These are phyloP conservation scores for Hypericum perforatum DNA, from an alignment of 345 rosid species.

Conservation along the genomic window DNA sequence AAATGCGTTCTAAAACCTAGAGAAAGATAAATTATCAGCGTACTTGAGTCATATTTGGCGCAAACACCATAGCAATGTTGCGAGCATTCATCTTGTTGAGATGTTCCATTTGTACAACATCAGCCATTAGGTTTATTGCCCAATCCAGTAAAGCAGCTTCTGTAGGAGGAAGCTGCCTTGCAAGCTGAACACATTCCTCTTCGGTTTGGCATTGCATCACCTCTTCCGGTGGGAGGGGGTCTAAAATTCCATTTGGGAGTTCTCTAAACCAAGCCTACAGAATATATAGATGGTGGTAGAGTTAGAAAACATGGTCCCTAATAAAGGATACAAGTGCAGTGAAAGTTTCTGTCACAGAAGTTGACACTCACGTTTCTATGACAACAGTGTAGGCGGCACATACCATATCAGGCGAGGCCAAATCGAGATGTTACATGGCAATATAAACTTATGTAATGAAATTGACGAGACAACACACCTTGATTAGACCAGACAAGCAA, in stretches of 20 bases:
- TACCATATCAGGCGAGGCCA: not conserved
- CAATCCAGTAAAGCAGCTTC: slow-evolving; percentile 89
- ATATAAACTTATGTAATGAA: not conserved
- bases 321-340: not conserved
- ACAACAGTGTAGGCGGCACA: no score
- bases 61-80: slow-evolving; percentile 90
- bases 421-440: not conserved
- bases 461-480: slow-evolving; percentile 31
- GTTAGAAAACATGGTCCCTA: not conserved
- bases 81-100: slow-evolving; percentile 96
- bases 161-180: slow-evolving; percentile 72
- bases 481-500: slow-evolving; percentile 95
- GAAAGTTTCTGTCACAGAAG: not conserved
- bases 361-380: no score
- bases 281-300: not conserved
- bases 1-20: no score
- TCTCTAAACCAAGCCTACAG: slow-evolving; percentile 98
- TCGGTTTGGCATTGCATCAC: slow-evolving; percentile 83
- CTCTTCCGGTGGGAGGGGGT: slow-evolving; percentile 73
- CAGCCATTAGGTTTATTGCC: slow-evolving; percentile 95
- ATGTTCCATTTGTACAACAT: slow-evolving; percentile 77
- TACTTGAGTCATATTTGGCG: slow-evolving; percentile 99
- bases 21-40: slow-evolving; percentile 8
- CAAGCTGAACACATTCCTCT: slow-evolving; percentile 77
- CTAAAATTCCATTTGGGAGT: slow-evolving; percentile 91